phyloP scores from a whole-genome alignment of 768 basidiomycete species.

The Guyanaporus albipodus region DNA sequence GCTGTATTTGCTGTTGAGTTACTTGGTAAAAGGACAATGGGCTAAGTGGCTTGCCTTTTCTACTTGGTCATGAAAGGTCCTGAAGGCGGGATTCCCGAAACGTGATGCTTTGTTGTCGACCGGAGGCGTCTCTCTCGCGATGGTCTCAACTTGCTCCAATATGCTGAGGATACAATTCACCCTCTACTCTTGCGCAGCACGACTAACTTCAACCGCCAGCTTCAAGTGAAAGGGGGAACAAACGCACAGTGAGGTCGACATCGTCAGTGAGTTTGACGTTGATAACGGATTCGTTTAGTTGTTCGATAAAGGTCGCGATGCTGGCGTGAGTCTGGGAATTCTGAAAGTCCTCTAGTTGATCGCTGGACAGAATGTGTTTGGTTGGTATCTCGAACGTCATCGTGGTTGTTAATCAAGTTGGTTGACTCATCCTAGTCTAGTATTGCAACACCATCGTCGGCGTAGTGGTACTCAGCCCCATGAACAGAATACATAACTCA shows the following conservation, averaged over 20 bases:
- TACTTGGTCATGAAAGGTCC: slow-evolving; percentile 84
- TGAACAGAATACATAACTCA: too few relatives aligned
- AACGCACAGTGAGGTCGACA: slow-evolving; percentile 58
- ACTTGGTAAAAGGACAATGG: not conserved
- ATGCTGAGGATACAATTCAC: slow-evolving; percentile 58
- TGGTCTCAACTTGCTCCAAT: slow-evolving; percentile 60
- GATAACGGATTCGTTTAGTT: slow-evolving; percentile 70
- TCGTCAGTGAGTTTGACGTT: slow-evolving; percentile 72
- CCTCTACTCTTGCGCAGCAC: slow-evolving; percentile 42
- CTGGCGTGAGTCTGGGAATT: slow-evolving; percentile 62
- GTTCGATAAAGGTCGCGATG: slow-evolving; percentile 66
- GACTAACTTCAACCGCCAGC: not conserved
- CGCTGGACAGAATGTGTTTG: slow-evolving; percentile 72
- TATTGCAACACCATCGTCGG: too few relatives aligned
- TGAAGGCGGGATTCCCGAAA: slow-evolving; percentile 97
- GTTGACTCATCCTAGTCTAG: not conserved
- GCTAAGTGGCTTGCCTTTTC: slow-evolving; percentile 45
- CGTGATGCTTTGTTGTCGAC: slow-evolving; percentile 87
- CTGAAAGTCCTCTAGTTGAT: slow-evolving; percentile 82
- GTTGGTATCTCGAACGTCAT: slow-evolving; percentile 48
- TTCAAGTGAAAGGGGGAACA: not conserved
- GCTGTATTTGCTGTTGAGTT: slow-evolving; percentile 32
- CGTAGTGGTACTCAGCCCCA: too few relatives aligned
- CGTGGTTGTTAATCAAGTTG: slow-evolving; percentile 12
- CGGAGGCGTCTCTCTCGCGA: slow-evolving; percentile 72